Conservation (phyloP, 192 early-diverging fungal genomes). For the Mortierella hygrophila region DNA sequence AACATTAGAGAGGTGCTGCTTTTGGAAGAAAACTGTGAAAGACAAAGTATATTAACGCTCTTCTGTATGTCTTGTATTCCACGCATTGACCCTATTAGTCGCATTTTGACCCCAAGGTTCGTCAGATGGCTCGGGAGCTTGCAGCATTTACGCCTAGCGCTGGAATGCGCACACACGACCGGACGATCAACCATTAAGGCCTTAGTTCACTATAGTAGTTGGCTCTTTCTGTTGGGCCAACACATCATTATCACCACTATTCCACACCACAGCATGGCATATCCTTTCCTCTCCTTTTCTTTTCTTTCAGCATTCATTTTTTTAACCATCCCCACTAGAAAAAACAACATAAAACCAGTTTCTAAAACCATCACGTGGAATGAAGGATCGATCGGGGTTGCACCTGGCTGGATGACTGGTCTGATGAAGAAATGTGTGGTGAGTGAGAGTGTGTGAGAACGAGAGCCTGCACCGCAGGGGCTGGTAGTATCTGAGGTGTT, state of each 20-base stretch:
- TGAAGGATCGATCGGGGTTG: neutral
- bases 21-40: conserved; percentile 49
- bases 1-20: too few species aligned
- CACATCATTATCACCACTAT: too few species aligned
- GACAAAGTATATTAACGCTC: neutral
- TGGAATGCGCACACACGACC: conserved; percentile 47
- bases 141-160: conserved; percentile 55
- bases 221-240: neutral
- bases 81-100: conserved; percentile 44
- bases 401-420: neutral
- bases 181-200: conserved; percentile 45
- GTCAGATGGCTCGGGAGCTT: conserved; percentile 58
- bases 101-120: conserved; percentile 70
- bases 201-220: too few species aligned
- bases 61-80: neutral
- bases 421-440: too few species aligned
- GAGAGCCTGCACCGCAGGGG: neutral
- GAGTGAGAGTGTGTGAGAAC: too few species aligned
- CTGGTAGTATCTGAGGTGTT: too few species aligned
- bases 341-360: neutral
- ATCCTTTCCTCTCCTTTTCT: neutral
- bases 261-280: neutral
- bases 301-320: neutral
- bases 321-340: neutral
- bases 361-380: neutral